Evolutionary conservation across 208 protist genomes (phyloP).

Genomic region (Trypanosoma platydactyli): DNA sequence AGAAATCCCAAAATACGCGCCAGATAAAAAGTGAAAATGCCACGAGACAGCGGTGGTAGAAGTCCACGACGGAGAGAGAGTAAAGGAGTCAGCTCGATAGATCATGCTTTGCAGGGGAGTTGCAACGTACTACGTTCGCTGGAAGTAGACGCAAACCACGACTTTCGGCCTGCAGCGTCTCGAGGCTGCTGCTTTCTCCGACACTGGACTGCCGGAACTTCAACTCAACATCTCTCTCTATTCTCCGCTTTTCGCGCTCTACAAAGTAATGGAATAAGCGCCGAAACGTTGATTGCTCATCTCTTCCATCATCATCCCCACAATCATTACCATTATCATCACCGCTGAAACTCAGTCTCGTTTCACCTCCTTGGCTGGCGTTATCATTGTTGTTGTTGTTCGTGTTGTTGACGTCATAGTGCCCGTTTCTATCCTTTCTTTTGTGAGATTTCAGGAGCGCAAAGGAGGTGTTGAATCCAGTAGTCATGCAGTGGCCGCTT

Average conservation of each 20-base stretch:
- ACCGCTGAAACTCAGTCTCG: conserved; percentile 1
- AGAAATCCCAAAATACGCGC: background rate
- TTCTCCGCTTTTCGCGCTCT: conserved; percentile 23
- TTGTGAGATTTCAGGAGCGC: background rate
- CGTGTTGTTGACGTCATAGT: background rate
- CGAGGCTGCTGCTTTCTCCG: background rate
- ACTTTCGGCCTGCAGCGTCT: background rate
- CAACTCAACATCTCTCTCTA: conserved; percentile 30
- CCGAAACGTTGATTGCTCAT: conserved; percentile 31
- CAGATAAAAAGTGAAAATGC: conserved; percentile 4
- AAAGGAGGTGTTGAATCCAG: conserved; percentile 1
- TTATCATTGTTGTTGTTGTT: background rate
- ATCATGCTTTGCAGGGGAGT: background rate
- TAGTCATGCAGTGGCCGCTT: background rate
- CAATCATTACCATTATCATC: conserved; percentile 12
- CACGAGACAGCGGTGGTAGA: conserved; percentile 6
- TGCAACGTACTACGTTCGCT: conserved; percentile 14
- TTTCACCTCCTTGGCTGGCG: background rate
- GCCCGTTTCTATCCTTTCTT: background rate
- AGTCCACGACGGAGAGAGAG: conserved; percentile 15
- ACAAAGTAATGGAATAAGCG: conserved; percentile 36
- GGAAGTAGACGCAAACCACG: conserved; percentile 15
- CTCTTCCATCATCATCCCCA: conserved; percentile 8
- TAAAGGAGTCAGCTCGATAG: conserved; percentile 20
- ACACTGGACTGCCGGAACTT: background rate